phyloP scores from a whole-genome alignment of 495 filamentous ascomycete species.

The Echria macrotheca region DNA sequence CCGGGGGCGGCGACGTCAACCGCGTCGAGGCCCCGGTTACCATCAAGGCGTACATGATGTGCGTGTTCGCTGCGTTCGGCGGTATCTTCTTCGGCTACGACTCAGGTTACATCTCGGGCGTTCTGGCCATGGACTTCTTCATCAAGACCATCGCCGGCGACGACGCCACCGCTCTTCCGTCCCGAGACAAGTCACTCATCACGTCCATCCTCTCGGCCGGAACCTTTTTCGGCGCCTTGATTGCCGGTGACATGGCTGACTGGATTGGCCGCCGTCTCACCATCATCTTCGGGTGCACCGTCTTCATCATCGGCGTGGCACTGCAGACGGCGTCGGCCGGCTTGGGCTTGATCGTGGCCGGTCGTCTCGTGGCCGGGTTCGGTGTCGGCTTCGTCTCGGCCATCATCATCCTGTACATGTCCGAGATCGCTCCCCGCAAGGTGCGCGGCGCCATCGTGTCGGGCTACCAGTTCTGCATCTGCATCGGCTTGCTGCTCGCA shows the following conservation, averaged over 20 bases:
- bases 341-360: constrained; percentile 45
- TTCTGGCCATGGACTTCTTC: constrained; percentile 53
- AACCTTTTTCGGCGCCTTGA: constrained; percentile 66
- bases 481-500: constrained; percentile 65
- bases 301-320: constrained; percentile 60
- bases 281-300: constrained; percentile 55
- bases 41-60: constrained; percentile 60
- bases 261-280: constrained; percentile 62
- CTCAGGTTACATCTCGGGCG: constrained; percentile 57
- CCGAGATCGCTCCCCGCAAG: constrained; percentile 58
- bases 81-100: constrained; percentile 65
- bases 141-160: constrained; percentile 40
- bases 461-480: constrained; percentile 74
- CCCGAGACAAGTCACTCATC: constrained; percentile 56
- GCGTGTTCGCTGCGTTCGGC: constrained; percentile 62
- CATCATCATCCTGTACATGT: constrained; percentile 72
- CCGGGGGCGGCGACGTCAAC: constrained; percentile 30
- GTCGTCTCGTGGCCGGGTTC: constrained; percentile 45
- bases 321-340: constrained; percentile 46
- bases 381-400: constrained; percentile 71
- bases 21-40: constrained; percentile 60
- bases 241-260: constrained; percentile 65
- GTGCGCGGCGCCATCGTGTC: constrained; percentile 67
- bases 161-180: constrained; percentile 22
- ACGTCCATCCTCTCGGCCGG: constrained; percentile 57